Percentiles rank a stretch among this genome's conserved stretches.
Conservation (phyloP, 139 green algal species). For the Eudorina sp. region DNA sequence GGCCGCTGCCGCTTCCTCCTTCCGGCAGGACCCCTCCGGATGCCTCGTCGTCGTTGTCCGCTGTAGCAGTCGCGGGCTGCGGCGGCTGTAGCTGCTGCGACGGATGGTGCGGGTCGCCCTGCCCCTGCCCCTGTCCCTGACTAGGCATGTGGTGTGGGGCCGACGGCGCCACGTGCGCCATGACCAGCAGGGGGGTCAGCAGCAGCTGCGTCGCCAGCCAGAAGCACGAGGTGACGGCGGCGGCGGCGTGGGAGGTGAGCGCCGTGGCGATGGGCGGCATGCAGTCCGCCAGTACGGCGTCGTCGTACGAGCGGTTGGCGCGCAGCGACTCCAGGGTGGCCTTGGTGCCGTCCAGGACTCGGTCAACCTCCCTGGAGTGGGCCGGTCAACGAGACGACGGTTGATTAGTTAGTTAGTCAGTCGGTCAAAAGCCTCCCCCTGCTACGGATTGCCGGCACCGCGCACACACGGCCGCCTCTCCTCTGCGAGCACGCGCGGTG, state of each 20-base stretch:
- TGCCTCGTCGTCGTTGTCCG: background rate
- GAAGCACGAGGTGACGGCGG: constrained; percentile 30
- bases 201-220: constrained; percentile 38
- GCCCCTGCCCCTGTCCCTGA: too few species aligned
- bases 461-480: too few species aligned
- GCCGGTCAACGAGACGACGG: too few species aligned
- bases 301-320: constrained; percentile 32
- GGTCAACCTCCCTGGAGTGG: constrained; percentile 33
- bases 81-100: background rate
- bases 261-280: constrained; percentile 26
- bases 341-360: constrained; percentile 33
- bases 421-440: too few species aligned
- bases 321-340: constrained; percentile 34
- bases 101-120: background rate
- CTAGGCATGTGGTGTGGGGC: background rate
- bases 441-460: too few species aligned
- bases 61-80: too few species aligned
- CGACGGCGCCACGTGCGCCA: background rate
- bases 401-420: too few species aligned
- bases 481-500: too few species aligned
- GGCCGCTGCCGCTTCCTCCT: background rate
- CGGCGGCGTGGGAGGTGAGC: constrained; percentile 34
- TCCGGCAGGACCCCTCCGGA: background rate
- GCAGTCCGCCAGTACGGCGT: background rate
- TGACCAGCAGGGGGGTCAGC: constrained; percentile 31